Base-by-base conservation (phyloP, 1,284 basidiomycete genomes). In the Wolfiporia cocos region DNA sequence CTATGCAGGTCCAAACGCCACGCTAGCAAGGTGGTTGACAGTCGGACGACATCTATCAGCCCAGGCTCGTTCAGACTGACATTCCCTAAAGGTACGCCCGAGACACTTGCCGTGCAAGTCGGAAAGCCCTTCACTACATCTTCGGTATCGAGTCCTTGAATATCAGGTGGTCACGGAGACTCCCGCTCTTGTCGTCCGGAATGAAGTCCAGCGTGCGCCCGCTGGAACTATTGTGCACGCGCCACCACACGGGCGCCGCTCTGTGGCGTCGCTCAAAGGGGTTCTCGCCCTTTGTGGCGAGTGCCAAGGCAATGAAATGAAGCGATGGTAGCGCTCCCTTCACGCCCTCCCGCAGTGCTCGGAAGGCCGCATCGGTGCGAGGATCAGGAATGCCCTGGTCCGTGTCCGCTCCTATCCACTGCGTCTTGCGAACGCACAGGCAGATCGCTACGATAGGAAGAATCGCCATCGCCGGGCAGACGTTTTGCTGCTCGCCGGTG, bases 241-340 rank as follows among this genome's bases (percentile, higher is more conserved):
- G 35, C 44, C 44, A 46, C 44, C 44, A 46, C 2, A 18, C 7
- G n/a, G 38, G 43, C 11, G 23, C 35, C n/a, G 23, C 28, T 14
- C 30, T 28, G 2, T 15, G 6, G 18, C 28, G 28, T 6, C 9
- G 14, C 26, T 38, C 40, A 26, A 46, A 41, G 11, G 44, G 35
- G n/a, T 41, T 31, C n/a, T 41, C 35, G 3, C 39, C 34, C 30
- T 33, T 46, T 10, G 14, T 29, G 20, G 44, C 44, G 7, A 41
- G 6, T 6, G 44, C 20, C 12, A 42, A 7, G 9, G 37, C 40
- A 22, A 46, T 17, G 19, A 38, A 46, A 10, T 35, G 34, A 17
- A 46, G 36, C 10, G 34, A 21, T 18, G 40, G 39, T 5, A 46
- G 29, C 12, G 35, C 26, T 5, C 5, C 23, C 18, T 19, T 28